phyloP scores from a whole-genome alignment of 352 stramenopile species.

The Phytophthora capsici region DNA sequence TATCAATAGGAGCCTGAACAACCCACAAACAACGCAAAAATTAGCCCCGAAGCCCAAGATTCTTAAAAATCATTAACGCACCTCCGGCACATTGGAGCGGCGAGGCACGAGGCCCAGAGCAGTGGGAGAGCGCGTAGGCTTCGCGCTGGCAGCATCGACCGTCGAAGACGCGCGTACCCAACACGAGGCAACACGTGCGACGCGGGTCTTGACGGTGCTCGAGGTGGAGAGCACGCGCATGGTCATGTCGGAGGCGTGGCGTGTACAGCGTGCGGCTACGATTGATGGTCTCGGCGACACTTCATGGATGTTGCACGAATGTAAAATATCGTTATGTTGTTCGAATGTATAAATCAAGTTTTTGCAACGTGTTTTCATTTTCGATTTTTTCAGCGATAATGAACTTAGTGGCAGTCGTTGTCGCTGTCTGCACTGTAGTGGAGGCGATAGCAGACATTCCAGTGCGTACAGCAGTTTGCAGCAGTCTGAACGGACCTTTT shows the following conservation, averaged over 20 bases:
- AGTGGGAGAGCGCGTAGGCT: slow-evolving; percentile 58
- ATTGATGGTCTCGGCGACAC: slow-evolving; percentile 32
- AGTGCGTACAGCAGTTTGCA: slow-evolving; percentile 37
- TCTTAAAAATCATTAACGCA: slow-evolving; percentile 22
- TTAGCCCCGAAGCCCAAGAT: slow-evolving; percentile 8
- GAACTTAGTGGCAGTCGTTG: slow-evolving; percentile 6
- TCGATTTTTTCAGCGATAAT: slow-evolving; percentile 23
- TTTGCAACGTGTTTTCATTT: slow-evolving; percentile 22
- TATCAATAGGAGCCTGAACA: slow-evolving; percentile 57
- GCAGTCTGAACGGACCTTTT: slow-evolving; percentile 76
- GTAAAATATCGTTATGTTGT: slow-evolving; percentile 8
- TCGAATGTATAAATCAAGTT: slow-evolving; percentile 17
- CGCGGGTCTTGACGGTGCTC: slow-evolving; percentile 35
- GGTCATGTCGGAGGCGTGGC: slow-evolving; percentile 23
- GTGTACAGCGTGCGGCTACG: slow-evolving; percentile 23
- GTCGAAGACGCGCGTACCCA: slow-evolving; percentile 58
- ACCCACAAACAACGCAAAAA: slow-evolving; percentile 3
- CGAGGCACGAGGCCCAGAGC: slow-evolving; percentile 73
- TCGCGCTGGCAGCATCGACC: slow-evolving; percentile 22
- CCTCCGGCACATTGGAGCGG: slow-evolving; percentile 56
- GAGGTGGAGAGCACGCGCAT: slow-evolving; percentile 56
- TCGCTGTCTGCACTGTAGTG: slow-evolving; percentile 11
- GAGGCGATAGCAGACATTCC: neutral
- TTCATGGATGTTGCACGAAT: slow-evolving; percentile 19
- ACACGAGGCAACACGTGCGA: slow-evolving; percentile 43